These are phyloP conservation scores for Aspergillus persii DNA, from an alignment of 2,329 filamentous ascomycete genomes.

Conservation along the genomic window DNA sequence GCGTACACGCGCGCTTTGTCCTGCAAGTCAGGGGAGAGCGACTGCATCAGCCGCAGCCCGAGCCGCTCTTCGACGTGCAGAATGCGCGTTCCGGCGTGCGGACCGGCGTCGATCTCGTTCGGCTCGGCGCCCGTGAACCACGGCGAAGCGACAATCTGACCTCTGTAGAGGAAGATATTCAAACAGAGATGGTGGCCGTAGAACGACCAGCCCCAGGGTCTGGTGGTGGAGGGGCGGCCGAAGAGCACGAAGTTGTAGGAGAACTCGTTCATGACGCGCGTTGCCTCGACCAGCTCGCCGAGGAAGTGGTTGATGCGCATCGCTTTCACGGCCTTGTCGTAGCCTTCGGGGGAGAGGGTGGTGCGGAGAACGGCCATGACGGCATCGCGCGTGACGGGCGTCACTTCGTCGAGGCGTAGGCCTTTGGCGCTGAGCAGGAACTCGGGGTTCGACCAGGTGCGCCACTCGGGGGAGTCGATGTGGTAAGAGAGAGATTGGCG, in stretches of 20 bases:
- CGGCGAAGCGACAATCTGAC: slow-evolving; percentile 67
- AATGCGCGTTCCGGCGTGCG: slow-evolving; percentile 63
- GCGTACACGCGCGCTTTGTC: slow-evolving; percentile 56
- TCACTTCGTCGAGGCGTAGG: slow-evolving; percentile 65
- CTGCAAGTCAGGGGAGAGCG: slow-evolving; percentile 49
- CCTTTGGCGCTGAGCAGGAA: slow-evolving; percentile 69
- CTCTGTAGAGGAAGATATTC: slow-evolving; percentile 64
- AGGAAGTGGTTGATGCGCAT: slow-evolving; percentile 77
- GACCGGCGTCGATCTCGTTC: slow-evolving; percentile 67
- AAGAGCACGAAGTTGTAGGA: slow-evolving; percentile 76
- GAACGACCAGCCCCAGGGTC: slow-evolving; percentile 70
- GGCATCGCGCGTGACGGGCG: slow-evolving; percentile 43
- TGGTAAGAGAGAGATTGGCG: slow-evolving; percentile 54
- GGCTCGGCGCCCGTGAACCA: slow-evolving; percentile 81
- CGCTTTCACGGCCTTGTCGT: slow-evolving; percentile 64
- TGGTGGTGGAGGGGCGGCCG: slow-evolving; percentile 55
- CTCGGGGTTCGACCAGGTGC: slow-evolving; percentile 70
- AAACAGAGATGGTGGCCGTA: slow-evolving; percentile 80
- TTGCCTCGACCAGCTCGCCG: slow-evolving; percentile 62
- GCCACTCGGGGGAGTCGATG: slow-evolving; percentile 69
- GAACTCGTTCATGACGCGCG: slow-evolving; percentile 67
- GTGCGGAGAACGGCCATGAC: slow-evolving; percentile 57
- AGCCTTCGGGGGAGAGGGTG: slow-evolving; percentile 67
- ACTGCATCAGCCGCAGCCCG: slow-evolving; percentile 69
- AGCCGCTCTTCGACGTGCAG: slow-evolving; percentile 63